Base-by-base conservation (phyloP, 2,329 filamentous ascomycete species). In the Trichoderma sp. region DNA sequence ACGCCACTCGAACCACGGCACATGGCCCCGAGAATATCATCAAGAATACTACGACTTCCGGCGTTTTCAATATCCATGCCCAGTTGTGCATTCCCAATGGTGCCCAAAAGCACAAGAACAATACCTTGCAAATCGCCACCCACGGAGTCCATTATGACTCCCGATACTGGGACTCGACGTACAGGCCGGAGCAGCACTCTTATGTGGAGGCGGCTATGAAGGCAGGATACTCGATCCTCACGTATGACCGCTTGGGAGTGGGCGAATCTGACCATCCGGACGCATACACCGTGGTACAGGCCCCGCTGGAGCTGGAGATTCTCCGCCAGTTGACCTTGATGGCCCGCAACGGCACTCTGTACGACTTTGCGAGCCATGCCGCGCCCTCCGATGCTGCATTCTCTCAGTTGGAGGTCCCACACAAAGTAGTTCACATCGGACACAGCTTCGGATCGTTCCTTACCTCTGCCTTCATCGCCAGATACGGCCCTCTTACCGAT, bases 111-210 rank as follows among this genome's bases (percentile, higher is more conserved):
- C 26, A 21, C n/a, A 54, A 45, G 59, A 43, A 62, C 1, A 52
- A 54, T 34, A 34, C 34, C n/a, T 34, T 62, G 48, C 48, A 62
- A 39, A 62, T 62, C 44, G 59, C 59, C 39, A 62, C 59, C 5
- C 59, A 62, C 7, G 59, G 59, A 54, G 59, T 62, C 14, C 59
- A 62, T 12, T 62, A 62, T 15, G 59, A 62, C 26, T 62, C 59
- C 19, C 52, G 59, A 54, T 62, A 62, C 59, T 62, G 59, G 59
- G 59, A 62, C 26, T 62, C 59, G 26, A 30, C 52, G 12, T 62
- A 62, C 48, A 62, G 52, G 48, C 59, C 59, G 7, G 59, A 62
- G 59, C 54, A 62, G 12, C 59, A 54, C 48, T 62, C 59, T 14
- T 62, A 62, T 44, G 59, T 62, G 24, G 59, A 62, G 39, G 59